Conservation (phyloP, 78 protist species). For the Diacronema lutheri region DNA sequence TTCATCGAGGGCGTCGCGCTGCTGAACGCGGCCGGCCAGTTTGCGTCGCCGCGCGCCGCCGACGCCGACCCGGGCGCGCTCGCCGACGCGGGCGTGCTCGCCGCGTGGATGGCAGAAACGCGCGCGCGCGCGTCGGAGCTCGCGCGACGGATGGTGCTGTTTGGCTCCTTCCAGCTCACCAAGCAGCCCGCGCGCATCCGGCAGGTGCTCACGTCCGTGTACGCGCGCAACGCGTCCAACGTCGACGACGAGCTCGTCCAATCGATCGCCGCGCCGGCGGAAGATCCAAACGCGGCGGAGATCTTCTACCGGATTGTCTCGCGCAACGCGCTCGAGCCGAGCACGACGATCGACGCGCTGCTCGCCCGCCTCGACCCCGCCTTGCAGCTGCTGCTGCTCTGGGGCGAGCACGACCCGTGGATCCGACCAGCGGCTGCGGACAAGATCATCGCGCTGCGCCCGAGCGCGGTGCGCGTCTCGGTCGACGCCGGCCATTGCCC, state of each 20-base stretch:
- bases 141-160: no score
- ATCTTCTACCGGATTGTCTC: constrained; percentile 11
- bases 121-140: no score
- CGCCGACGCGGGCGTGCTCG: no score
- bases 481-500: constrained; percentile 11
- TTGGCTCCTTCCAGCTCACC: neutral
- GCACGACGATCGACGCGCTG: neutral
- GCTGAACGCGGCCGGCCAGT: neutral
- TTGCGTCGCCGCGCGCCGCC: neutral
- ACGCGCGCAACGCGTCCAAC: neutral
- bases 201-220: neutral
- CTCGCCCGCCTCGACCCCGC: neutral
- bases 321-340: neutral
- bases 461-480: neutral
- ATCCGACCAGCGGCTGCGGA: neutral
- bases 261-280: neutral
- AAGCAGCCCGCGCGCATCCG: neutral
- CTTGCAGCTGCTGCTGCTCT: neutral
- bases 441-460: no score
- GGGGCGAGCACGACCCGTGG: constrained; percentile 16
- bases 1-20: neutral
- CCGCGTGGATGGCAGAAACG: no score
- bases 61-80: neutral
- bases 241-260: neutral
- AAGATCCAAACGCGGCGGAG: neutral